A percentile compares a stretch with the other conserved stretches of the same genome.
Conservation (phyloP, 306 rosid genomes). For the Oxytropis ochrocephala region DNA sequence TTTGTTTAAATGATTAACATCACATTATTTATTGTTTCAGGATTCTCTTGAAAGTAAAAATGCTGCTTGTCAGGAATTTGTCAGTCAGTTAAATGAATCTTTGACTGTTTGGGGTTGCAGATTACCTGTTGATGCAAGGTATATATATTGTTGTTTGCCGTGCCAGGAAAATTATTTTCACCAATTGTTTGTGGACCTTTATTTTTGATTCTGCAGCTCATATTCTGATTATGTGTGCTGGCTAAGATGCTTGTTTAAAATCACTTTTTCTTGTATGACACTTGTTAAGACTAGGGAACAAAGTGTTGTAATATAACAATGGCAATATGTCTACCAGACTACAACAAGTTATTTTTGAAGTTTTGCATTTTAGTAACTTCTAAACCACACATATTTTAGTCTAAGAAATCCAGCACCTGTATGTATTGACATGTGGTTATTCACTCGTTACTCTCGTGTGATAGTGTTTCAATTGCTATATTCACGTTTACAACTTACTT, state of each 20-base stretch:
- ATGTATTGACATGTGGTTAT: conserved; percentile 5
- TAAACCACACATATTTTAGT: neutral
- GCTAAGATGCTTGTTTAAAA: neutral
- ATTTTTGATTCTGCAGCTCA: neutral
- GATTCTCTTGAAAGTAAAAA: conserved; percentile 76
- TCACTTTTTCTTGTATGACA: neutral
- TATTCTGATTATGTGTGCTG: neutral
- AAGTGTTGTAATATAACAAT: neutral
- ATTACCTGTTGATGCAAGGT: conserved; percentile 80
- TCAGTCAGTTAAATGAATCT: conserved; percentile 68
- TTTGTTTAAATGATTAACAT: neutral
- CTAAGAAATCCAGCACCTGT: neutral
- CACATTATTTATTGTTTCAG: conserved; percentile 38
- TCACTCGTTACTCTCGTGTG: neutral
- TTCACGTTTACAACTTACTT: conserved; percentile 4
- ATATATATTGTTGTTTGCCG: conserved; percentile 17
- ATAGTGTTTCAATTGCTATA: conserved; percentile 3
- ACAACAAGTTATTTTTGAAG: neutral
- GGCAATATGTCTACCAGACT: neutral
- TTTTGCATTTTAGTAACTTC: conserved; percentile 1
- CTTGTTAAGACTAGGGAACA: neutral
- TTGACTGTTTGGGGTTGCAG: conserved; percentile 77
- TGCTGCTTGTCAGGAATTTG: conserved; percentile 52
- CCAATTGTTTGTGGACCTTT: conserved; percentile 13
- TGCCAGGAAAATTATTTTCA: conserved; percentile 3